Evolutionary conservation across 345 rosid species (phyloP), one percentile per base, ranked within the genome.

Genomic region (rapeseed (Brassica napus)): DNA sequence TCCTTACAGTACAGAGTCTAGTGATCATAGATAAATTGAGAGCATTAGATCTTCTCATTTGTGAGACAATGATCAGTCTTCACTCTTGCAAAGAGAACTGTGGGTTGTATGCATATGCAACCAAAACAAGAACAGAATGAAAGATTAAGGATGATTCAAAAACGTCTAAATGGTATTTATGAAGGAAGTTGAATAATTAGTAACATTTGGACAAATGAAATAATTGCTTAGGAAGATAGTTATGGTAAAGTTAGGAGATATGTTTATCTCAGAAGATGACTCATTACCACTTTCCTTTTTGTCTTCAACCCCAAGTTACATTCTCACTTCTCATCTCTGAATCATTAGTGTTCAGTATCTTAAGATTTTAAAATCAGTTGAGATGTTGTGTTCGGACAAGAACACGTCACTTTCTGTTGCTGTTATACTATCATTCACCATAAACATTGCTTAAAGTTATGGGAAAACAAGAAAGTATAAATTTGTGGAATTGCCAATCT

Each of bases 381-480:
- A 74, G 84, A 81, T 77, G 95, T 87, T 81, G 61, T 79, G 62
- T 74, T 88, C 87, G 54, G 66, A 81, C 66, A 35, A 78, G 61
- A 23, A 73, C 82, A 79, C 82, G 79, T 77, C 81, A 68, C 62
- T 64, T 69, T 75, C 72, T 69, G 68, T 37, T 75, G 79, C 72
- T 64, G 76, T 64, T 69, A 21, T 74, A 75, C 21, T 57, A 70
- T 71, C 79, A 80, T 9, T 65, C 71, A 81, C 77, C 78, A 76
- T 61, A n/a, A 59, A 21, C 78, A 80, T 91, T 88, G 97, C 97
- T 91, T 91, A 54, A 87, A 89, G 88, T 69, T 79, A 85, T 77
- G 83, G 93, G 52, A 88, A 90, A 62, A 62, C 55, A 57, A 42
- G 34, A 54, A 60, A 37, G 72, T 71, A 67, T 69, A 80, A 18